Conservation (phyloP, 305 asterid species). For the Striga hermonthica region DNA sequence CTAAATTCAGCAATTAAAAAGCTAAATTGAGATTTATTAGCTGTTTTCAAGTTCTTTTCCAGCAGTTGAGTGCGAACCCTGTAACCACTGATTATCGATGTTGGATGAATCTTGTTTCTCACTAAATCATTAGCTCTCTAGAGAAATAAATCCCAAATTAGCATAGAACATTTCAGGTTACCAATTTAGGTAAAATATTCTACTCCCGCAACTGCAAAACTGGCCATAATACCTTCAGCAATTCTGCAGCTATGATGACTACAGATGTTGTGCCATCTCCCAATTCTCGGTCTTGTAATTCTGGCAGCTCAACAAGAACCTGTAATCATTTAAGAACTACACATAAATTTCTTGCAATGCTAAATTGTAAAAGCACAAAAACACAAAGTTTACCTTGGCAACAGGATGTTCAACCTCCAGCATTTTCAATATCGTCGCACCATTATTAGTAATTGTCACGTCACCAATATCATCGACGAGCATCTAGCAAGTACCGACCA, state of each 20-base stretch:
- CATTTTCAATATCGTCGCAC: slow-evolving; percentile 93
- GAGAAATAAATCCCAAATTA: no score
- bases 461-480: slow-evolving; percentile 96
- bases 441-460: slow-evolving; percentile 92
- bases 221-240: no score
- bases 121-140: no score
- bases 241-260: no score
- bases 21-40: background rate
- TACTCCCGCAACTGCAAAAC: no score
- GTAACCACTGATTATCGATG: slow-evolving; percentile 89
- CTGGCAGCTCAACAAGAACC: slow-evolving; percentile 99
- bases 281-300: no score
- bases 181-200: no score
- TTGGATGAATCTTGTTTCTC: no score
- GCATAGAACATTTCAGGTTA: no score
- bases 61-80: no score
- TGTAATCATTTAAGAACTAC: slow-evolving; percentile 9
- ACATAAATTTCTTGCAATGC: background rate
- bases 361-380: background rate
- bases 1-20: slow-evolving; percentile 9
- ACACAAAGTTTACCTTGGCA: slow-evolving; percentile 74
- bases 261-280: no score
- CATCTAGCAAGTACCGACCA: slow-evolving; percentile 51
- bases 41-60: no score
- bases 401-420: slow-evolving; percentile 98